Conservation (phyloP, 441 rosid genomes). For the Populus hybrid region DNA sequence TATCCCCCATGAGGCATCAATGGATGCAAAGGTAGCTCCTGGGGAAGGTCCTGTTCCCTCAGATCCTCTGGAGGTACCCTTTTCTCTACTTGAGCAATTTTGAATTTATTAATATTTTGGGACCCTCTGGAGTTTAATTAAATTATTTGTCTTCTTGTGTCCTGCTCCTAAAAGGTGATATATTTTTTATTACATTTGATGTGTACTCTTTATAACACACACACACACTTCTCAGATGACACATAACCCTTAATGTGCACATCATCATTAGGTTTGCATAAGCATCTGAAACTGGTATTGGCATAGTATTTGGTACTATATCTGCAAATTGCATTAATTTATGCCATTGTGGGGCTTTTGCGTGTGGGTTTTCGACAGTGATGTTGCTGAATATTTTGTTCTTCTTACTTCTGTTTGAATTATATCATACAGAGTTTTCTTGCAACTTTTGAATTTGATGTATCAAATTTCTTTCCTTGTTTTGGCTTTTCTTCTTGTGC, state of each 20-base stretch:
- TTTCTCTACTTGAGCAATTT: slow-evolving; percentile 3
- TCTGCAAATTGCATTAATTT: neutral
- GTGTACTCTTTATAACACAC: neutral
- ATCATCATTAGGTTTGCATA: neutral
- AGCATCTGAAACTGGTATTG: neutral
- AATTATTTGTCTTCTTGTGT: neutral
- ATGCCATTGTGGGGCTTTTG: neutral
- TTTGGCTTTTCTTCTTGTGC: neutral
- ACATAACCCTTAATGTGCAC: neutral
- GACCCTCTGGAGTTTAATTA: neutral
- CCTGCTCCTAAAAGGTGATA: neutral
- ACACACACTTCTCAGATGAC: neutral
- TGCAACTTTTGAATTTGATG: neutral
- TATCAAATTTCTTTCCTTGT: neutral
- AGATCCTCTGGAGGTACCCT: slow-evolving; percentile 82
- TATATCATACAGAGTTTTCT: neutral
- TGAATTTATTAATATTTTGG: neutral
- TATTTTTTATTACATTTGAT: neutral
- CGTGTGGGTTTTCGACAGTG: neutral
- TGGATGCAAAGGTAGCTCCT: slow-evolving; percentile 42
- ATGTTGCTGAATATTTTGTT: neutral
- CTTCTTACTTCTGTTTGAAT: neutral
- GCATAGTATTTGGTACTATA: neutral
- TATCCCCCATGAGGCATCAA: slow-evolving; percentile 36
- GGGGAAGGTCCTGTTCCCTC: slow-evolving; percentile 49